Evolutionary conservation across 345 rosid species (phyloP), one percentile per base, ranked within the genome.

Genomic region (Populus pruinosa): DNA sequence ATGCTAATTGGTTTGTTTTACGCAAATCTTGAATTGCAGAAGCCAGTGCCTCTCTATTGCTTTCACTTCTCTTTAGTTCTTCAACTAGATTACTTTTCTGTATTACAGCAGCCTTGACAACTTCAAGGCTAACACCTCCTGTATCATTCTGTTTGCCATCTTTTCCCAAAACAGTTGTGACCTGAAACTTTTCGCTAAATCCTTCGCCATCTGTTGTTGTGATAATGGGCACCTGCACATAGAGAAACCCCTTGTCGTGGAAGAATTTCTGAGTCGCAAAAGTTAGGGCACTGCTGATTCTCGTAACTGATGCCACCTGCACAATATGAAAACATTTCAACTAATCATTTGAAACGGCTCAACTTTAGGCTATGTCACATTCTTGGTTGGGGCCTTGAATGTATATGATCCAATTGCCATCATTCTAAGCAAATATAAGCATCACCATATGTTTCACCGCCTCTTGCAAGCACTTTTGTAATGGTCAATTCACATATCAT

Each of bases 291-390:
- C 87, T 91, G 33, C 94, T 88, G 56, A 93, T 85, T 67, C 94
- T 87, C 80, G 84, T 87, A 71, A 93, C 90, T 29, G 97, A 87
- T 27, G 93, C 94, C 83, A 93, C 92, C 99, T 95, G 78, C 82
- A 80, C 1, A 62, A 71, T 61, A 53, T 65, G 16, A 29, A 41
- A 79, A 50, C 53, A 76, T 55, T 21, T 69, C 9, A 18, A 69
- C n/a, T 12, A 69, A 71, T 70, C 38, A 69, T 8, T 66, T 50
- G 44, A 29, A 9, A 50, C 50, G n/a, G 41, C 21, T 9, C 5
- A 35, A 47, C 43, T 31, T 29, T 29, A 8, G 50, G 39, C 63
- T 21, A 25, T 31, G 2, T 6, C 17, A 23, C 18, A 5, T 74
- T 61, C 14, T 35, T 41, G 67, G 6, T n/a, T 41, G 67, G 31